Conservation (phyloP, 2,329 filamentous ascomycete genomes). For the Trichoderma sp. region DNA sequence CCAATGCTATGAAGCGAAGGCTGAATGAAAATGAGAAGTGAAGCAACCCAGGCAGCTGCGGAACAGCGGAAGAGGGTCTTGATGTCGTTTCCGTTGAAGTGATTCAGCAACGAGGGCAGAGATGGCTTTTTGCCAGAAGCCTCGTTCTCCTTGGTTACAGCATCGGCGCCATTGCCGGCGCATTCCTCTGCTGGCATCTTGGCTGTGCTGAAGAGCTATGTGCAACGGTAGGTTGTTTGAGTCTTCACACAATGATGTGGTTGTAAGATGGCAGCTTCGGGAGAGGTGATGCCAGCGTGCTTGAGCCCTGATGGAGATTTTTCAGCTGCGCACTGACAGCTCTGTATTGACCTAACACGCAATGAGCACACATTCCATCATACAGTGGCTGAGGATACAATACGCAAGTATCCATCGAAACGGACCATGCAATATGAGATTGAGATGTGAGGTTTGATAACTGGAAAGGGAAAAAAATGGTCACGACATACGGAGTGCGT, state of each 20-base stretch:
- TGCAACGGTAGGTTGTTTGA: background rate
- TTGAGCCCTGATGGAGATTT: background rate
- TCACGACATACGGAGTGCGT: no score
- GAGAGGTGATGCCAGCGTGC: background rate
- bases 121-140: background rate
- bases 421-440: no score
- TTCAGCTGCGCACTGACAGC: background rate
- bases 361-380: no score
- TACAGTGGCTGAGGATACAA: no score
- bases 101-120: constrained; percentile 45
- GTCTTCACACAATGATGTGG: background rate
- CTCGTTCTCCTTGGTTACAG: background rate
- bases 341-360: no score
- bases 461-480: no score
- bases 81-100: constrained; percentile 51
- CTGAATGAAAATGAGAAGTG: constrained; percentile 51
- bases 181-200: constrained; percentile 10
- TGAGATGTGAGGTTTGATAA: no score
- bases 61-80: constrained; percentile 52
- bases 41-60: constrained; percentile 49
- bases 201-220: background rate
- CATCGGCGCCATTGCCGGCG: background rate
- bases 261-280: background rate
- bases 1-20: constrained; percentile 47
- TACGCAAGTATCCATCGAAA: no score